A percentile compares a stretch with the other conserved stretches of the same genome.
These are phyloP conservation scores for Petunia hybrid DNA, from an alignment of 305 asterid genomes.

Conservation along the genomic window DNA sequence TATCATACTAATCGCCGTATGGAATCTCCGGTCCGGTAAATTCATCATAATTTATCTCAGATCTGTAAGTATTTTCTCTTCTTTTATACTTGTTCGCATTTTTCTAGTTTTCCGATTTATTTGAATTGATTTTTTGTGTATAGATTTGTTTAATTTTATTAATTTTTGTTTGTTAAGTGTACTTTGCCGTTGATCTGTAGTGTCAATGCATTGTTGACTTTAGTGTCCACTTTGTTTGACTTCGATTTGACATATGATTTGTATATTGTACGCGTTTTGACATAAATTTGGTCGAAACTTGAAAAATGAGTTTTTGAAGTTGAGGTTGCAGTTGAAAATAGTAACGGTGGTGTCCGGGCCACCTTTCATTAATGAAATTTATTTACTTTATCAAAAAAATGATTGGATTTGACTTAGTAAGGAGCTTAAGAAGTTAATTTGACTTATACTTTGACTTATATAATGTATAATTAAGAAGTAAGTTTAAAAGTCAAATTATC, in stretches of 20 bases:
- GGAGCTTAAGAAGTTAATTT: slow-evolving; percentile 18
- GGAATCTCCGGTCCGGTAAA: no score
- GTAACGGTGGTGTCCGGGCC: no score
- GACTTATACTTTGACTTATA: neutral
- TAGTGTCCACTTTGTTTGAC: slow-evolving; percentile 17
- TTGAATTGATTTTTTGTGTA: neutral
- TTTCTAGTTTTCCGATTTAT: neutral
- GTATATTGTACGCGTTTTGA: neutral
- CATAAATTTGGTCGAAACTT: neutral
- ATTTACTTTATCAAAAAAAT: no score
- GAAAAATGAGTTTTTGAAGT: no score
- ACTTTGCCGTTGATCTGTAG: slow-evolving; percentile 40
- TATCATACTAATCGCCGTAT: no score
- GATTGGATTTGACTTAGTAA: neutral
- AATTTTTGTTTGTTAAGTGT: slow-evolving; percentile 11
- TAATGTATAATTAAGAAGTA: neutral
- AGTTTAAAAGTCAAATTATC: slow-evolving; percentile 13
- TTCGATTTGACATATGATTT: slow-evolving; percentile 28
- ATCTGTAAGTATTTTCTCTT: no score
- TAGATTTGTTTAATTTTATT: neutral
- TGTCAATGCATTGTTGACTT: slow-evolving; percentile 32
- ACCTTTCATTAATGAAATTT: no score
- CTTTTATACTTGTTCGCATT: no score
- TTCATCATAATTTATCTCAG: no score
- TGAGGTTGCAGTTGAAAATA: no score